Evolutionary conservation across 495 filamentous ascomycete species (phyloP), one percentile per base, ranked within the genome.

Genomic region (Xylaria telfairii): DNA sequence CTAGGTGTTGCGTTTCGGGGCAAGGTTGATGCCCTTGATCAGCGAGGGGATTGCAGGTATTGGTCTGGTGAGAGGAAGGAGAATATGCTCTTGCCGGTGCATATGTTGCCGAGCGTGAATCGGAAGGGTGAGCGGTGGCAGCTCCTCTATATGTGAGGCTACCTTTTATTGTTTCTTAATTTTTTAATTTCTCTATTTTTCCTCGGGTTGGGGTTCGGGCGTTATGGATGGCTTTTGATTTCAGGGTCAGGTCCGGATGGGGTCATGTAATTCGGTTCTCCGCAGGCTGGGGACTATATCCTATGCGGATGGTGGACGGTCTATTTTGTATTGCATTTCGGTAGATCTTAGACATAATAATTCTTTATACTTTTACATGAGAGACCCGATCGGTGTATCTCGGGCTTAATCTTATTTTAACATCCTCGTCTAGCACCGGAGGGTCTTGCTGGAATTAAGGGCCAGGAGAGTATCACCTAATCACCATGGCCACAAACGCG

Each of bases 21-120:
- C 34, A 71, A 26, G 4, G 17, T 13, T 7, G 62, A 34, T 5
- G 34, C 9, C 28, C 1, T 17, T 8, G 41, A 19, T 39, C 32
- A 42, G 41, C 21, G 30, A 13, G 67, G 67, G 13, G 67, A 69
- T n/a, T 77, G 75, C 46, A n/a, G 69, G 21, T 75, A 54, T 32
- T 77, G 73, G 75, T 68, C 32, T 0, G 75, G 73, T 2, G 73
- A 67, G 9, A 60, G 39, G 28, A 56, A 44, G 1, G 60, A 62
- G 26, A 64, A 72, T 26, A 63, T 66, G 71, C 46, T 75, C 8
- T 69, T 77, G 47, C 73, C 75, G 0, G 73, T 77, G 24, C 66
- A 72, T 26, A 24, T 39, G 69, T 7, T 75, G 63, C 54, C 56
- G 39, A 28, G 21, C 47, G 15, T n/a, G 67, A 34, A 17, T 34